Conservation (phyloP, 768 basidiomycete genomes). For the Pilatotrama ljubarskyi region DNA sequence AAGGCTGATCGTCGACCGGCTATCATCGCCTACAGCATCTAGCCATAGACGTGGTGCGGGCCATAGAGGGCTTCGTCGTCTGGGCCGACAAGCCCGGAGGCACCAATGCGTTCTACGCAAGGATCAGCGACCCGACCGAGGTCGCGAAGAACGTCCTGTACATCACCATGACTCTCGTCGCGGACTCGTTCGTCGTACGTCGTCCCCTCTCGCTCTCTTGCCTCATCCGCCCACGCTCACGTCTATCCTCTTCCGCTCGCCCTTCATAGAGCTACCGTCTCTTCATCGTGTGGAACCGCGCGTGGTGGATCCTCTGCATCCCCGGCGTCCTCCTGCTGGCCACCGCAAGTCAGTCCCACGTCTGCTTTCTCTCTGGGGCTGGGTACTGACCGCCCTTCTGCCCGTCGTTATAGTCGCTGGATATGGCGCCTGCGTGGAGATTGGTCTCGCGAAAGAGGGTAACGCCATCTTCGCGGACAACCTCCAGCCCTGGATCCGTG, state of each 20-base stretch:
- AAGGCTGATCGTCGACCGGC: too few species aligned
- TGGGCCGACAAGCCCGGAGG: constrained; percentile 7
- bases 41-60: constrained; percentile 12
- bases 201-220: background rate
- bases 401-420: constrained; percentile 21
- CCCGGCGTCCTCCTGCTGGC: constrained; percentile 10
- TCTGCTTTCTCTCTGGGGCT: too few species aligned
- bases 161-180: constrained; percentile 20
- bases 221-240: background rate
- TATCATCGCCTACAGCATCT: background rate
- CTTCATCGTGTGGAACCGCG: constrained; percentile 15
- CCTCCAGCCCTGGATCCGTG: constrained; percentile 19
- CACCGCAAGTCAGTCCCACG: constrained; percentile 11
- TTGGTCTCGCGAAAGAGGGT: constrained; percentile 7
- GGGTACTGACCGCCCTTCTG: too few species aligned
- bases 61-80: constrained; percentile 11
- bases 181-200: constrained; percentile 16
- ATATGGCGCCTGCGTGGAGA: constrained; percentile 16
- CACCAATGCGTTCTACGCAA: constrained; percentile 6
- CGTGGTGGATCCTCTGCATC: constrained; percentile 11
- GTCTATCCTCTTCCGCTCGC: too few species aligned
- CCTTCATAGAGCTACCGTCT: constrained; percentile 9
- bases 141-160: constrained; percentile 21
- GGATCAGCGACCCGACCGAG: constrained; percentile 9
- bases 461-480: constrained; percentile 13